Base-by-base conservation (phyloP, 495 filamentous ascomycete genomes). In the Monascus purpureus region DNA sequence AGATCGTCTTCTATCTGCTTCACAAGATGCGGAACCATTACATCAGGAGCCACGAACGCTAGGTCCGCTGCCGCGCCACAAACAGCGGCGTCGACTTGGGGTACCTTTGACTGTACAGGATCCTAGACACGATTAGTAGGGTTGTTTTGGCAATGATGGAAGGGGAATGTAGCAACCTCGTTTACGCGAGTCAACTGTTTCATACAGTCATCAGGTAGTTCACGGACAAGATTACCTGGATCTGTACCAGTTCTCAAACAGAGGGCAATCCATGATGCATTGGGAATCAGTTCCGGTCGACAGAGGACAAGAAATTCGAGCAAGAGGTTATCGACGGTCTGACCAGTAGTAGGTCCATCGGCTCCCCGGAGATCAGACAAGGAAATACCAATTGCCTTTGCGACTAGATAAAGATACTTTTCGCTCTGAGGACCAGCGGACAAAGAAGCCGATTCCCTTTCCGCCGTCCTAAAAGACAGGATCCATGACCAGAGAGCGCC, bases 31-130 rank as follows among this genome's bases (percentile, higher is more conserved):
- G 83, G 75, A 9, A 80, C 77, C 54, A 94, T 77, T 9, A 61
- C 57, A 27, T 87, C 82, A 2, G 90, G 90, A 3, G 88, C 82
- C 15, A 97, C 83, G 39, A 97, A 97, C 4, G 82, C 86, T 31
- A 97, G 63, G 35, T 95, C 92, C 23, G 85, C 84, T 2, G 83
- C 79, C 2, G 86, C 80, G 34, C 65, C 71, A 49, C 73, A 84
- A 8, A 87, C 78, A 17, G 92, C 90, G 8, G 59, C 49, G 32
- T 71, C 68, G 33, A 87, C 43, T 31, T 47, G 19, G 12, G 57
- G 57, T 2, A 62, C 48, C 22, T 45, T 51, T 17, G 59, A 62
- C 31, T 62, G 52, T 28, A 62, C 37, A 22, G 59, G 46, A 24
- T 65, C 57, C 36, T 27, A 22, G 15, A 23, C 11, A 16, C 8